Percentiles rank a stretch among this genome's conserved stretches.
These are phyloP conservation scores for Amanita molliuscula DNA, from an alignment of 768 basidiomycete species.

Conservation along the genomic window DNA sequence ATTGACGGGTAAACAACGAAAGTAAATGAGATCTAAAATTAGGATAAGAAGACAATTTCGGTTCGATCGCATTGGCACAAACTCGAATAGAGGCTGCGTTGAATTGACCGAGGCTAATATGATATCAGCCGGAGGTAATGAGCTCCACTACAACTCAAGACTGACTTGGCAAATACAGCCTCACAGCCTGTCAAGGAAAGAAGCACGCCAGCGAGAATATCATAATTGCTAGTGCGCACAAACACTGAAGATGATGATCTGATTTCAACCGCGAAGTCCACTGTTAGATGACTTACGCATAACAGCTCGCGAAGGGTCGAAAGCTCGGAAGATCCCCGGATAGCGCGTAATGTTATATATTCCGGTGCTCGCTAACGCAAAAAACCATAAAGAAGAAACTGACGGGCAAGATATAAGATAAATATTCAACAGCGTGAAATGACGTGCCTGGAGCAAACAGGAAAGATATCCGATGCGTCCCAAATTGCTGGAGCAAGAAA, in stretches of 20 bases:
- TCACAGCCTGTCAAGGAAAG: conserved; percentile 65
- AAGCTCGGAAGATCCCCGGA: conserved; percentile 55
- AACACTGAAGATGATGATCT: conserved; percentile 31
- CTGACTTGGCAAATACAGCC: conserved; percentile 57
- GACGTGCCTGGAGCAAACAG: conserved; percentile 43
- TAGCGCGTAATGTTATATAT: conserved; percentile 43
- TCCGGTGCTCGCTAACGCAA: conserved; percentile 39
- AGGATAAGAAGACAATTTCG: background rate
- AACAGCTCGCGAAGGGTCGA: conserved; percentile 57
- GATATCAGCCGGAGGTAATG: background rate
- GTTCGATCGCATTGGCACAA: conserved; percentile 4
- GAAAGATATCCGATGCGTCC: conserved; percentile 40
- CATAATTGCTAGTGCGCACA: conserved; percentile 52
- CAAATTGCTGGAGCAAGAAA: conserved; percentile 51
- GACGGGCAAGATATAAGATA: background rate
- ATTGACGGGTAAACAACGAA: conserved; percentile 49
- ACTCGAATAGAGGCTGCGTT: conserved; percentile 49
- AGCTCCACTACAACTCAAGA: background rate
- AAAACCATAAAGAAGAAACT: conserved; percentile 51
- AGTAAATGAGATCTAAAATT: conserved; percentile 36
- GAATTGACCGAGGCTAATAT: conserved; percentile 53
- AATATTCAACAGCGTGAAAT: background rate
- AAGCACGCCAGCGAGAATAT: conserved; percentile 51
- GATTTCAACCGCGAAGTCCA: background rate
- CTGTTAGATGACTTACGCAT: conserved; percentile 30